Evolutionary conservation across 2,329 filamentous ascomycete genomes (phyloP), one percentile per base, ranked within the genome.

Genomic region (Hypocrella siamensis): DNA sequence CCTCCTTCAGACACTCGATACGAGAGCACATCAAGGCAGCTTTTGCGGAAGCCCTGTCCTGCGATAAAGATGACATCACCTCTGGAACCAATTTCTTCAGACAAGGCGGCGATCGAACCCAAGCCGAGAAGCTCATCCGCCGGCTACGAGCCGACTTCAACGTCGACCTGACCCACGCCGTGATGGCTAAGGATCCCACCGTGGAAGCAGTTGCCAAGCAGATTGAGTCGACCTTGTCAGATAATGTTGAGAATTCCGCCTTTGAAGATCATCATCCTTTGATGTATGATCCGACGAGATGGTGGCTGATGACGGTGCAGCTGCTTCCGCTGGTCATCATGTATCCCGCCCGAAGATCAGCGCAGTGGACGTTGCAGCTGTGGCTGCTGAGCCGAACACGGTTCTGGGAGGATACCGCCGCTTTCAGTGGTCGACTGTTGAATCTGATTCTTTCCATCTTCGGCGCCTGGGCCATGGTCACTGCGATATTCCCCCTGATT

Each of bases 291-390:
- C 70, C 66, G 1, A 67, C 58, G 3, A 62, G 61, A 31, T 56
- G 56, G 1, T 41, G 60, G n/a, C 48, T 71, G 3, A 51, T 72
- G 42, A 5, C 64, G 4, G 27, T 69, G 4, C 65, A 72, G 37
- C 56, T 71, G 5, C 30, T 67, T 1, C 67, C 68, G 1, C 44
- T 70, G 22, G 40, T 52, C 3, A 34, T 70, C 2, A 41, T 70
- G 26, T 68, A 64, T 38, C 68, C 67, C 0, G 46, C 65, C 40
- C 60, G 61, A 30, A 56, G 60, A 14, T 65, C 60, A 0, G 48
- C 64, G 19, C 60, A 63, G 30, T 70, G 64, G 65, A 63, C 64
- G 0, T 32, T 63, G 8, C 68, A 70, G 42, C 52, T 70, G 26
- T 56, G 63, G 34, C 47, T 56, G 6, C 47, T 71, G 31, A 50